Percentiles rank a stretch among this genome's conserved stretches.
Conservation (phyloP, 2,329 filamentous ascomycete species). For the Pseudogymnoascus sp. region DNA sequence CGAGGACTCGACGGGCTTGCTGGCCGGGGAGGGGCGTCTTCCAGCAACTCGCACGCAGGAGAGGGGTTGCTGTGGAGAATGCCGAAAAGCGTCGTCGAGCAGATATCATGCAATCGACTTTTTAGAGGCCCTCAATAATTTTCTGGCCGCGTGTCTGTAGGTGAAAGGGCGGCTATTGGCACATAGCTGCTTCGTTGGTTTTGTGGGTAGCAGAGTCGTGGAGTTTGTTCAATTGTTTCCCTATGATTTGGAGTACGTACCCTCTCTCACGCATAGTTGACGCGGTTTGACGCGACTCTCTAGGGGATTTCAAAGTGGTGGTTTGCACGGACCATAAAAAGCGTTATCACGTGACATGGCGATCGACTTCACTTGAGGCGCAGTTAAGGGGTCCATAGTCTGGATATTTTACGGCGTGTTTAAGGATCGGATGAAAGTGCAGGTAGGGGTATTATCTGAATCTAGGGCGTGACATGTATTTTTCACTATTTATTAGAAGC, state of each 20-base stretch:
- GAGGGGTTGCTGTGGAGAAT: constrained; percentile 21
- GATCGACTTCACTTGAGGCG: not conserved
- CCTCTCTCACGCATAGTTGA: not conserved
- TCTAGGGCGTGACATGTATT: not conserved
- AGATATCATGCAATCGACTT: constrained; percentile 28
- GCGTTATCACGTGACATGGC: not conserved
- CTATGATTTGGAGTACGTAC: not conserved
- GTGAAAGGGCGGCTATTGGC: not conserved
- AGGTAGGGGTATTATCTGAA: not conserved
- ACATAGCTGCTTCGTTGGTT: not conserved
- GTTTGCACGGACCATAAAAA: not conserved
- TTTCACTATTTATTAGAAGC: not conserved
- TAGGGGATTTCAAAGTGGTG: not conserved
- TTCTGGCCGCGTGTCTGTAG: not conserved
- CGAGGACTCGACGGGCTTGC: constrained; percentile 4
- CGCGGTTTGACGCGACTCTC: constrained; percentile 4
- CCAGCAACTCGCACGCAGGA: constrained; percentile 24
- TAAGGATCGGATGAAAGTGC: not conserved
- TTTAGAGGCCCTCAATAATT: not conserved
- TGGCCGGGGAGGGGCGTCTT: constrained; percentile 17
- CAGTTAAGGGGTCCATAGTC: not conserved
- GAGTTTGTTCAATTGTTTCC: not conserved
- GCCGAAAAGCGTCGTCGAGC: constrained; percentile 21
- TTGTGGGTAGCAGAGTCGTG: not conserved
- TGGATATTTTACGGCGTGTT: not conserved